Evolutionary conservation across 371 early-diverging fungal genomes (phyloP), one percentile per base, ranked within the genome.

Genomic region (Encephalitozoon hellem): DNA sequence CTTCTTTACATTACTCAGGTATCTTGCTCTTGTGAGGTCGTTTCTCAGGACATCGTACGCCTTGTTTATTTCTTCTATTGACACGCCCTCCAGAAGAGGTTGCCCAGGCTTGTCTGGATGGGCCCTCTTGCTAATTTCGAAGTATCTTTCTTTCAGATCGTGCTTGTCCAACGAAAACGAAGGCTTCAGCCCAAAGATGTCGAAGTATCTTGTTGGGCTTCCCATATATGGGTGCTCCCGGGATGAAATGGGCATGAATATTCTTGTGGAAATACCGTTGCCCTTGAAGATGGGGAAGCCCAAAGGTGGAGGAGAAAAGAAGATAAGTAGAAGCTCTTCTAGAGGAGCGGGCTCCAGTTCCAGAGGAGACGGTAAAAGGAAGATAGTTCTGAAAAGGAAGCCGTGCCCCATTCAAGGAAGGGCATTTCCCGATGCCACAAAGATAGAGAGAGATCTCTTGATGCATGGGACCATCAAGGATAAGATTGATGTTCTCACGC

Each of bases 11-110:
- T 21, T 38, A 25, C 9, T 70, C 30, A 82, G 42, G 32, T 64
- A 45, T 23, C 68, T 72, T 32, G 83, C 83, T 34, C 83, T 51
- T 32, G 53, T 4, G 34, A 72, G 78, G 70, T 82, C 83, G 72
- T 82, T 76, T n/a, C 74, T 75, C 59, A 82, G 51, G 5, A 30
- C 77, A 12, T 47, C 54, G 55, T 80, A 82, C 11, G 78, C 83
- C 11, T 47, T 67, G 54, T 77, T 82, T 2, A 82, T 41, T 38
- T 51, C 18, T 9, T 54, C 26, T 5, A 74, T 25, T 8, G 21
- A 21, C 42, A 6, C 39, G 11, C n/a, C 26, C 11, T 51, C 49
- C 12, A 1, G 28, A 25, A 21, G 42, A 25, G 30, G 18, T 23
- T 21, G 15, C 11, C 59, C 2, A 18, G 30, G 12, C 21, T n/a